phyloP scores from a whole-genome alignment of 2,329 filamentous ascomycete species.

The Aspergillus sclerotialis region DNA sequence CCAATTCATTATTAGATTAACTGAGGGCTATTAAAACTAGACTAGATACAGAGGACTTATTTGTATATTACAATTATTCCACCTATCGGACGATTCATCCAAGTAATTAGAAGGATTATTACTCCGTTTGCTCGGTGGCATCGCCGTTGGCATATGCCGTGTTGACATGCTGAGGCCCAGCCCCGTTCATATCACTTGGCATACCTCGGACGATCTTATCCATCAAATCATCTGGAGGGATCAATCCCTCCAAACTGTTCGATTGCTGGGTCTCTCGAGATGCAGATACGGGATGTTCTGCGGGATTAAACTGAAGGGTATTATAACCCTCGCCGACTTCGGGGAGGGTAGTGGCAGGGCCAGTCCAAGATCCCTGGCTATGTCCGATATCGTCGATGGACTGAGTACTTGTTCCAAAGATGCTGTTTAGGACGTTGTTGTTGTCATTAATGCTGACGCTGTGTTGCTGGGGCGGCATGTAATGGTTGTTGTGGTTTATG shows the following conservation, averaged over 20 bases:
- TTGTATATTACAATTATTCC: no score
- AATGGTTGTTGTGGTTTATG: conserved; percentile 27
- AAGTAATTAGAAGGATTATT: background rate
- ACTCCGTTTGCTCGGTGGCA: conserved; percentile 17
- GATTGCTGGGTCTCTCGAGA: conserved; percentile 27
- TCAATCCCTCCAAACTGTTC: conserved; percentile 25
- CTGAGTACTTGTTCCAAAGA: conserved; percentile 23
- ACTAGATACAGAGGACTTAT: no score
- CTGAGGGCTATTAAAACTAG: no score
- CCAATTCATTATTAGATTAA: no score
- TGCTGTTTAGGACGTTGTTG: conserved; percentile 23
- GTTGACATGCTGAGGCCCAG: no score
- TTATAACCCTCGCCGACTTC: conserved; percentile 26
- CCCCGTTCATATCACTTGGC: conserved; percentile 27
- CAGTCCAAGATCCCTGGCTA: conserved; percentile 22
- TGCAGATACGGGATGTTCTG: conserved; percentile 22
- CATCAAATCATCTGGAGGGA: conserved; percentile 30
- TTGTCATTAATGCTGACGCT: conserved; percentile 22
- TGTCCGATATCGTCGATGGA: conserved; percentile 31
- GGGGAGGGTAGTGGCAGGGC: conserved; percentile 22
- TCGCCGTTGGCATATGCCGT: no score
- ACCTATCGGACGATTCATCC: no score
- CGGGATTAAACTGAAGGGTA: conserved; percentile 24
- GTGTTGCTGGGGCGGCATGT: conserved; percentile 23
- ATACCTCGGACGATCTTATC: conserved; percentile 31